Percentiles rank a stretch among this genome's conserved stretches.
These are phyloP conservation scores for Asterophora parasitica DNA, from an alignment of 768 basidiomycete species.

Conservation along the genomic window DNA sequence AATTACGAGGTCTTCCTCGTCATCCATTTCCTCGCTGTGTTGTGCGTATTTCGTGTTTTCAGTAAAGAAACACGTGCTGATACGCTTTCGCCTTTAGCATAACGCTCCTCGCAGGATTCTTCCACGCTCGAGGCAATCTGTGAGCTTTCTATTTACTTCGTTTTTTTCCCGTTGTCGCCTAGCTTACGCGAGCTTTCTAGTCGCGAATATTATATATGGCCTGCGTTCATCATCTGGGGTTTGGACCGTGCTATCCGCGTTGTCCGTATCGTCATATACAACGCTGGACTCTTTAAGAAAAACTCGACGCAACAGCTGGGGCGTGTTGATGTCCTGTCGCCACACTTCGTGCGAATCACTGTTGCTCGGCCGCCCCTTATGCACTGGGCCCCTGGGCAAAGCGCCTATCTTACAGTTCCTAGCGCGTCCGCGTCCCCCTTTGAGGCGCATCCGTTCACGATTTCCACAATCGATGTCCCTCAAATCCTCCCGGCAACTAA, in stretches of 20 bases:
- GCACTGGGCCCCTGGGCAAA: slow-evolving; percentile 52
- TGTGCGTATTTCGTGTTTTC: slow-evolving; percentile 21
- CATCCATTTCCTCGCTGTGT: slow-evolving; percentile 38
- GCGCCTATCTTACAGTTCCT: slow-evolving; percentile 47
- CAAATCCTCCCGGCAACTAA: background rate
- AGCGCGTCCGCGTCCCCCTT: slow-evolving; percentile 38
- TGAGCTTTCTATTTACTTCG: too few relatives aligned
- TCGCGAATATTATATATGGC: slow-evolving; percentile 37
- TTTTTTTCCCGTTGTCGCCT: background rate
- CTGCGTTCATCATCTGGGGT: slow-evolving; percentile 49
- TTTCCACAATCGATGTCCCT: slow-evolving; percentile 37
- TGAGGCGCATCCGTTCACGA: slow-evolving; percentile 62
- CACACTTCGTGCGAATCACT: slow-evolving; percentile 42
- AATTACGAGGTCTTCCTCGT: slow-evolving; percentile 52
- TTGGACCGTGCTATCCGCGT: slow-evolving; percentile 48
- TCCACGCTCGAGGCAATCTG: slow-evolving; percentile 31
- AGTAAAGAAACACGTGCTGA: slow-evolving; percentile 2
- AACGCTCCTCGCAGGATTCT: slow-evolving; percentile 35
- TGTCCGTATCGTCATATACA: slow-evolving; percentile 39
- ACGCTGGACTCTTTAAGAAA: slow-evolving; percentile 34
- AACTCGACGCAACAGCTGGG: slow-evolving; percentile 29
- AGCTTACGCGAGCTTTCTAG: slow-evolving; percentile 16
- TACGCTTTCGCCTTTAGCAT: slow-evolving; percentile 20
- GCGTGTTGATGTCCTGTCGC: slow-evolving; percentile 37
- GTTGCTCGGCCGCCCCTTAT: slow-evolving; percentile 33